Base-by-base conservation (phyloP, 306 rosid species). In the Alnus rubra region DNA sequence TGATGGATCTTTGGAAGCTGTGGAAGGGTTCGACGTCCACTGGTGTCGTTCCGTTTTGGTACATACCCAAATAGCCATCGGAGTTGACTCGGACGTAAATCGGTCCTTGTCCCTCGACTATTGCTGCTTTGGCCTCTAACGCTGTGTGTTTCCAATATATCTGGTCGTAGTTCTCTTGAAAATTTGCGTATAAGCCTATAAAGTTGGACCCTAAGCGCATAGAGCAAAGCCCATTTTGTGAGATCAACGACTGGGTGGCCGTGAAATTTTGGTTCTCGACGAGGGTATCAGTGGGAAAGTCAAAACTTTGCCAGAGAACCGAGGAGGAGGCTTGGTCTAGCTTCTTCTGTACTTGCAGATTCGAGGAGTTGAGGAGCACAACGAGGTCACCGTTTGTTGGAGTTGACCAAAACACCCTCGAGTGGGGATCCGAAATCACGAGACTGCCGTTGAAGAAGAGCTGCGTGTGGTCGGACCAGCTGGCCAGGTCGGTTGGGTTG, bases 401-500 rank as follows among this genome's bases (percentile, higher is more conserved):
- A n/a, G 91, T 92, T 77, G 98, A 95, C 98, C 98, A 95, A 1
- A 80, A 35, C 4, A 73, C 15, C 60, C 71, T 64, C 4, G 79
- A 73, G 4, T 79, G 31, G 0, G 90, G 54, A n/a, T 92, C 97
- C 13, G 89, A 85, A 23, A 92, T 58, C 3, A 88, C 78, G 14
- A 95, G 90, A 15, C 88, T 90, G 54, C 98, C 98, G 45, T 92
- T 90, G 85, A 95, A 95, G 75, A 59, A 77, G 77, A 95, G 81
- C 73, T 75, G 81, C 1, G 98, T 89, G 12, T 78, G 48, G 78
- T 74, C 81, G 59, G 97, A 78, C 98, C 98, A 92, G 16, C 65
- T 71, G 0, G 88, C 86, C 0, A 74, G 35, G 13, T 39, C 82
- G 1, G 81, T 69, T 9, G 89, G 89, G 78, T 88, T 86, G 28